Conservation (phyloP, 2,329 filamentous ascomycete genomes). For the Colletotrichum graminicola region DNA sequence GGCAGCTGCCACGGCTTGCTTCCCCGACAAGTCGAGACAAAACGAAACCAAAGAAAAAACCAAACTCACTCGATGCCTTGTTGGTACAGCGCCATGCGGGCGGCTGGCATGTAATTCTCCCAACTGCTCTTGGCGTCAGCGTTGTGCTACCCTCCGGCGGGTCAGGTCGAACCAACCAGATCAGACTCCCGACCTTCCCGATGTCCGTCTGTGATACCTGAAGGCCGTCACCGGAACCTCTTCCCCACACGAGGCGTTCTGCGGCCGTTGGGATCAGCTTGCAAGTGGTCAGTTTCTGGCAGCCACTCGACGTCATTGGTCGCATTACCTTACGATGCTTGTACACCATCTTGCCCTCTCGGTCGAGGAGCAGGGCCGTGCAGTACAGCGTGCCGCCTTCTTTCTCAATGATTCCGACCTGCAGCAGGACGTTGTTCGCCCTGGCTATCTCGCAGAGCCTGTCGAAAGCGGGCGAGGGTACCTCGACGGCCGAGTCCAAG, state of each 20-base stretch:
- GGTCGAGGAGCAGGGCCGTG: constrained; percentile 53
- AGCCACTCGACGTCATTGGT: background rate
- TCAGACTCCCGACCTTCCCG: constrained; percentile 56
- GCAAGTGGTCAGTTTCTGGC: constrained; percentile 15
- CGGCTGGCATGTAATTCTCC: constrained; percentile 60
- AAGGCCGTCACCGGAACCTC: constrained; percentile 55
- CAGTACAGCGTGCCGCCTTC: constrained; percentile 57
- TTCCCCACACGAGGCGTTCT: constrained; percentile 61
- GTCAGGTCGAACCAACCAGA: constrained; percentile 46
- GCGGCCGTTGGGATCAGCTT: constrained; percentile 54
- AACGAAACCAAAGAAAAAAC: too few relatives aligned
- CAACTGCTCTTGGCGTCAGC: constrained; percentile 44
- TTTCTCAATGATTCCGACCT: constrained; percentile 57
- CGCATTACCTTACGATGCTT: constrained; percentile 52
- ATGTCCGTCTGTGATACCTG: constrained; percentile 55
- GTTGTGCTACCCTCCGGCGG: background rate
- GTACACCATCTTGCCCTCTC: constrained; percentile 52
- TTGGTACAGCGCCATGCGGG: constrained; percentile 56
- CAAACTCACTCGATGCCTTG: constrained; percentile 54
- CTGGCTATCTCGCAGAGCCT: constrained; percentile 50
- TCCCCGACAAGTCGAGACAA: background rate
- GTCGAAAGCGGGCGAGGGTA: constrained; percentile 54
- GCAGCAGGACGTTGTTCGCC: constrained; percentile 51
- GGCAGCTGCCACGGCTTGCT: background rate
- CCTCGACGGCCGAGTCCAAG: constrained; percentile 53